Evolutionary conservation across 1,139 yeast species (phyloP).

Genomic region (Blastobotrys raffinosifermentans): DNA sequence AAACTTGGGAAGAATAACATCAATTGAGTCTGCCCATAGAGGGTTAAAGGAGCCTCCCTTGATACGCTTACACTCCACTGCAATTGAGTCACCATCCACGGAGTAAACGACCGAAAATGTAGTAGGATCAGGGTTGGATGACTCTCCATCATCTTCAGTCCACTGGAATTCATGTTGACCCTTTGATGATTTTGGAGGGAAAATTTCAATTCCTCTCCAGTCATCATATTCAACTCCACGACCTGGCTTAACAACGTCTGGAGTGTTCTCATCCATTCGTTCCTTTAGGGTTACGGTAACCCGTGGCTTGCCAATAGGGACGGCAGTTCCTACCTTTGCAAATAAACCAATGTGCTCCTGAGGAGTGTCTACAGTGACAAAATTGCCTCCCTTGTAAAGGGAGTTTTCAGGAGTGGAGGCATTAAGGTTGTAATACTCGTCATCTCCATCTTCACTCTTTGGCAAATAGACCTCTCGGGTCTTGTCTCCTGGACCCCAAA

Average conservation of each 20-base stretch:
- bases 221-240: constrained; percentile 5
- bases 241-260: too few species aligned
- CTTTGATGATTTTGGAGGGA: constrained; percentile 8
- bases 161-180: constrained; percentile 6
- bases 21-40: not conserved
- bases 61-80: too few species aligned
- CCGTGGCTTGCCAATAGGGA: constrained; percentile 9
- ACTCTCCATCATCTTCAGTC: constrained; percentile 2
- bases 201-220: constrained; percentile 10
- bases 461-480: constrained; percentile 7
- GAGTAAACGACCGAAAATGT: not conserved
- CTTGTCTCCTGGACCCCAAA: constrained; percentile 1
- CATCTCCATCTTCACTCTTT: not conserved
- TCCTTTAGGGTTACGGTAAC: constrained; percentile 6
- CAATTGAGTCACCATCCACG: not conserved
- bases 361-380: constrained; percentile 5
- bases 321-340: constrained; percentile 10
- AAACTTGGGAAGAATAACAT: not conserved
- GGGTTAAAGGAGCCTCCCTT: too few species aligned
- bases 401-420: not conserved
- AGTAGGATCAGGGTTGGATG: not conserved
- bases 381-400: constrained; percentile 7
- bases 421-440: not conserved
- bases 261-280: not conserved
- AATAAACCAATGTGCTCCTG: constrained; percentile 8